Evolutionary conservation across 768 basidiomycete genomes (phyloP), one percentile per base, ranked within the genome.

Genomic region (Boletus vermiculosoides): DNA sequence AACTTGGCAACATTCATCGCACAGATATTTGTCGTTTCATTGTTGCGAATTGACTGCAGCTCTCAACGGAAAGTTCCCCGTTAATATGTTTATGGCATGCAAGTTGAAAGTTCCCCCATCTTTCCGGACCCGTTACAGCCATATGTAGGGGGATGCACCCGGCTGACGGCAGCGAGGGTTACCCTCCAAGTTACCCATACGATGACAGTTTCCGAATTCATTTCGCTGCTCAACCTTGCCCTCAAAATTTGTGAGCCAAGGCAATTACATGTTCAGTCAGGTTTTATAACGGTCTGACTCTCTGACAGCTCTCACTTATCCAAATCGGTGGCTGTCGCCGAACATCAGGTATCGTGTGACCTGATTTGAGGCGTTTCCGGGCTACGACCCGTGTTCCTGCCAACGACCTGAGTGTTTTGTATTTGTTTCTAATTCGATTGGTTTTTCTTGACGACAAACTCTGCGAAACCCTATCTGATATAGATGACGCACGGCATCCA

Each of bases 391-490:
- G 57, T 56, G 46, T 55, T 56, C 52, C 41, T 60, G 55, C 52
- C 42, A 37, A 54, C 60, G 53, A 49, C 57, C 55, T 54, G 42
- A 57, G 45, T 47, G 64, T 41, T 46, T 50, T 55, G 61, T 61
- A 50, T 50, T 58, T 49, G 62, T 64, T 61, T 66, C 70, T 64
- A 63, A 61, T 68, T 56, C 52, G 60, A 72, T 72, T 71, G 72
- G 66, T 72, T 66, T 70, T 72, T 69, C 70, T 72, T 68, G 68
- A 72, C 66, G 59, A 70, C 70, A 69, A 60, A 56, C 57, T 57
- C 63, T 72, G 61, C 34, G 63, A 73, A 68, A 72, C 72, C 61
- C 70, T 70, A 72, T 72, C 72, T n/a, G n/a, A n/a, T n/a, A n/a
- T 25, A 73, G 63, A 68, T 72, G 63, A 68, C 66, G 66, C 72